Evolutionary conservation across 495 filamentous ascomycete species (phyloP), one percentile per base, ranked within the genome.

Genomic region (Chaetomium fimeti): DNA sequence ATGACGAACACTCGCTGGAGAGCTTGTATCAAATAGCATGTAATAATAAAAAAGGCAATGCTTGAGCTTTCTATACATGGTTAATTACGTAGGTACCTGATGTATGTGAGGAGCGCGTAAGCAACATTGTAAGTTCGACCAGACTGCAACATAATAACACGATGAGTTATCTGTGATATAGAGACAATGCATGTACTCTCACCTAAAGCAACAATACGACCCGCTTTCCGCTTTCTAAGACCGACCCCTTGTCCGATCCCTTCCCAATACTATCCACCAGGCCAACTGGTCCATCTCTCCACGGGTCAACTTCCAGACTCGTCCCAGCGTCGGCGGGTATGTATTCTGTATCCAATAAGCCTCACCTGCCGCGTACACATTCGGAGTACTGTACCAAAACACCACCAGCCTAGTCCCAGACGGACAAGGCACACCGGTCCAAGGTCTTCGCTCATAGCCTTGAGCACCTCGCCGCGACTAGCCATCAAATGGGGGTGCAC

Each of bases 401-500:
- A 57, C 61, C 52, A 57, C 42, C 52, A 63, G 40, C 16, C 24
- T 63, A n/a, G 61, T 63, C 36, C 48, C 38, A n/a, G 52, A 24
- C 16, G 52, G 5, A 16, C 45, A 63, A n/a, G 61, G 53, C 38
- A 6, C 12, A n/a, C 48, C 22, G 45, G 48, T 18, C 54, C 62
- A 22, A 16, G 62, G 43, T 57, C 62, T 43, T 47, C 42, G 15
- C 24, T 20, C 61, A 67, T 67, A 16, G 61, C 62, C 20, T 38
- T 45, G 22, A 69, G 38, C 29, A 73, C 60, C 54, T 73, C 69
- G 29, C 57, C 69, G n/a, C 67, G 69, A 53, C 62, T 52, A 20
- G 63, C 62, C 63, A 74, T 69, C 42, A 74, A 62, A 52, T 59
- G 68, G 7, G 69, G 71, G 61, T 71, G 69, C 51, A 71, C 52